phyloP scores from a whole-genome alignment of 2,329 filamentous ascomycete genomes.

The Phoma sp. region DNA sequence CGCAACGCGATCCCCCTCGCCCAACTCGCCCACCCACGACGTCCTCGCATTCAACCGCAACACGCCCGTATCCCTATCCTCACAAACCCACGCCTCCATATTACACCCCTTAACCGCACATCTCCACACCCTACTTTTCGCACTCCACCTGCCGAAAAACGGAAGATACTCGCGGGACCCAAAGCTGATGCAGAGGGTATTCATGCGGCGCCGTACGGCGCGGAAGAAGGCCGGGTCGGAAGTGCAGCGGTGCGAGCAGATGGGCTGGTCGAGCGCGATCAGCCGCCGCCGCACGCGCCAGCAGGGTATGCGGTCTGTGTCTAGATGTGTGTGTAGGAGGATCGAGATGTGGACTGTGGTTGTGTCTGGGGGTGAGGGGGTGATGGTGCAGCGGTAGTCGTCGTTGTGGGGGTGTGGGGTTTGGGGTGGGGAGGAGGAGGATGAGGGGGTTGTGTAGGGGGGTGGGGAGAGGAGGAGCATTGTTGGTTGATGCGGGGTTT shows the following conservation, averaged over 20 bases:
- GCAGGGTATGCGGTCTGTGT: conserved; percentile 8
- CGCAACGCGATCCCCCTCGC: neutral
- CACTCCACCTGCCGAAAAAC: conserved; percentile 8
- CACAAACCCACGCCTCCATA: conserved; percentile 9
- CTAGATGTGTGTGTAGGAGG: conserved; percentile 7
- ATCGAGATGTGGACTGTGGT: conserved; percentile 9
- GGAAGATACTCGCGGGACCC: conserved; percentile 10
- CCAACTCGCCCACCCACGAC: conserved; percentile 1
- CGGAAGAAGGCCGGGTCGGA: conserved; percentile 14
- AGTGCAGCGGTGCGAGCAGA: conserved; percentile 9
- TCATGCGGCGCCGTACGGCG: conserved; percentile 5
- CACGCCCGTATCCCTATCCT: conserved; percentile 8
- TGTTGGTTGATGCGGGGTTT: neutral
- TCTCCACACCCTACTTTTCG: conserved; percentile 3
- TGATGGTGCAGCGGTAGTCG: conserved; percentile 13
- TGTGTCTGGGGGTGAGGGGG: neutral
- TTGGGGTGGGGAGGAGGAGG: neutral
- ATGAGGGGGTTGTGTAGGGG: neutral
- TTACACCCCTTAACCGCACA: conserved; percentile 8
- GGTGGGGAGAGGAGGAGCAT: conserved; percentile 1
- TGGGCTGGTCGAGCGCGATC: conserved; percentile 15
- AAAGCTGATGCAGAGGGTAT: conserved; percentile 10
- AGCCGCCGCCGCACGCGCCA: conserved; percentile 11
- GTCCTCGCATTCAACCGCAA: conserved; percentile 9
- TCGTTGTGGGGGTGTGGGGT: neutral